Conservation (phyloP, 495 filamentous ascomycete genomes). For the Penicillium coffeae region DNA sequence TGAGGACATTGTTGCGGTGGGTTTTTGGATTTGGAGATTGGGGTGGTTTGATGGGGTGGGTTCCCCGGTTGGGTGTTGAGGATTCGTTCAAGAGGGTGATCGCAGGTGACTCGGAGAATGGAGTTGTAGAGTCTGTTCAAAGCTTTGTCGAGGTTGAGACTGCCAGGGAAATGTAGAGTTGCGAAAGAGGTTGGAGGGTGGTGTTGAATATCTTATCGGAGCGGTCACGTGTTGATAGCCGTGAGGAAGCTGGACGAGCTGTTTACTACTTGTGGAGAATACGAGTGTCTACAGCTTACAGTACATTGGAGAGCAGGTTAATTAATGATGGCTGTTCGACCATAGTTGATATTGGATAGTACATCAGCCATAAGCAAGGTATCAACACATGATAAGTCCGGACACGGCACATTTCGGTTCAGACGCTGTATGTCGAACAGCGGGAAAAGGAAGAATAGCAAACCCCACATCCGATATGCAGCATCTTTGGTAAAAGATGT, state of each 20-base stretch:
- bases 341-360: conserved; percentile 15
- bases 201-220: conserved; percentile 3
- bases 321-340: not conserved
- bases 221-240: conserved; percentile 10
- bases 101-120: no score
- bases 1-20: conserved; percentile 65
- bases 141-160: not conserved
- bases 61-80: not conserved
- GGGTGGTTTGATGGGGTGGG: not conserved
- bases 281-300: no score
- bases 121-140: not conserved
- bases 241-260: no score
- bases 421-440: conserved; percentile 26
- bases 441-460: conserved; percentile 24
- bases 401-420: conserved; percentile 24
- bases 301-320: not conserved
- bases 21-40: not conserved
- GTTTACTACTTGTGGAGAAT: no score
- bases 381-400: conserved; percentile 10
- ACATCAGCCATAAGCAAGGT: conserved; percentile 23
- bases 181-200: not conserved
- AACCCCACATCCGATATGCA: conserved; percentile 13
- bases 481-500: conserved; percentile 16
- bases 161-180: not conserved
- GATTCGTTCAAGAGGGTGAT: no score